Evolutionary conservation across 257 asterid genomes (phyloP).

Genomic region (Thymus quinquecostatus): DNA sequence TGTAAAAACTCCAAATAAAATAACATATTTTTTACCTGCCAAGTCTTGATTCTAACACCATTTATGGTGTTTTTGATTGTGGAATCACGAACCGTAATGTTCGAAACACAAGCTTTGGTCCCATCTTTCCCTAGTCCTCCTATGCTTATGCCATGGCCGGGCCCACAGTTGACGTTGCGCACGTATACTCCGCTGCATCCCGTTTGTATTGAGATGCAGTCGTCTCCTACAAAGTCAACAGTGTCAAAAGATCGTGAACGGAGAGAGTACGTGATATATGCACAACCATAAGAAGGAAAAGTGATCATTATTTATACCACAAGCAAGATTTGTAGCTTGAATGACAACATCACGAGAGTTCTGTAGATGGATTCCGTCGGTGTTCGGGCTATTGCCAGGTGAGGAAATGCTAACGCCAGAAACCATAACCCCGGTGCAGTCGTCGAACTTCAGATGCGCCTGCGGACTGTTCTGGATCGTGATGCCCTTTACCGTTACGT

Average conservation of each 20-base stretch:
- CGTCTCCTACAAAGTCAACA: slow-evolving; percentile 47
- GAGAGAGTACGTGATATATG: no score
- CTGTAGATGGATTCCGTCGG: slow-evolving; percentile 65
- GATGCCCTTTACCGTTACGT: slow-evolving; percentile 48
- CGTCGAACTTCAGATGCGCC: slow-evolving; percentile 53
- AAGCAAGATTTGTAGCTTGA: slow-evolving; percentile 39
- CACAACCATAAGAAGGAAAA: no score
- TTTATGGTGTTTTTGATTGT: slow-evolving; percentile 31
- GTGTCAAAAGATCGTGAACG: no score
- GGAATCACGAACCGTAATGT: slow-evolving; percentile 51
- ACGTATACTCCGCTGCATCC: slow-evolving; percentile 44
- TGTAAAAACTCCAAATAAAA: no score
- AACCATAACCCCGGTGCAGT: slow-evolving; percentile 45
- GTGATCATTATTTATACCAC: slow-evolving; percentile 37
- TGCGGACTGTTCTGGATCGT: slow-evolving; percentile 53
- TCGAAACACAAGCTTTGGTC: slow-evolving; percentile 49
- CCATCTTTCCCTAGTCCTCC: slow-evolving; percentile 53
- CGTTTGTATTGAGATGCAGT: slow-evolving; percentile 56
- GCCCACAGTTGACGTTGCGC: slow-evolving; percentile 51
- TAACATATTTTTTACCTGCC: slow-evolving; percentile 44
- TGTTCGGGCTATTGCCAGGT: slow-evolving; percentile 61
- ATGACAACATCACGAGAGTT: slow-evolving; percentile 51
- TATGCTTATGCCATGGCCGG: slow-evolving; percentile 63
- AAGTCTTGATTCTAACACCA: slow-evolving; percentile 60
- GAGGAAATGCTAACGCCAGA: slow-evolving; percentile 46